Base-by-base conservation (phyloP, 1,139 yeast genomes). In the Nakaseomyces nivariensis region DNA sequence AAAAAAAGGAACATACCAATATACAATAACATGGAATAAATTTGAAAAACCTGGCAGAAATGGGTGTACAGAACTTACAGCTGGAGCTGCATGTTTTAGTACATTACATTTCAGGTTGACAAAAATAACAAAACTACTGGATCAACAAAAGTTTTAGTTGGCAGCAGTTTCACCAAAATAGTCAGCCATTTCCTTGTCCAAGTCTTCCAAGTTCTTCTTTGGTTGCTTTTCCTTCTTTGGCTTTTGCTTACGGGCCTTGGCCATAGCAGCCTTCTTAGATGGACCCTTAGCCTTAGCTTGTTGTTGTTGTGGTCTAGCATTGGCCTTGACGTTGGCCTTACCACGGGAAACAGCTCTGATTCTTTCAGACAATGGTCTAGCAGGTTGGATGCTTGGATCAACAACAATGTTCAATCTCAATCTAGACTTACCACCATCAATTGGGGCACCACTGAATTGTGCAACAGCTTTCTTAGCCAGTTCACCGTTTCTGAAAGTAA, bases 161-260 rank as follows among this genome's bases (percentile, higher is more conserved):
- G 41, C 22, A 37, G 33, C 49, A 51, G 58, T 61, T 45, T 67
- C 67, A 54, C 69, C 71, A 58, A 85, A 84, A 71, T 85, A 85
- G 64, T 84, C 97, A 56, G 88, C 83, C 96, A 89, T 89, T 73
- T 85, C 95, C 67, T 85, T 89, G 69, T 92, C 98, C 63, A 90
- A 78, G 69, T 87, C 86, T 67, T 87, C 97, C 54, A 90, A 79
- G 46, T 92, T 79, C 73, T 86, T 87, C 77, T 83, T 82, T 57
- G 79, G 77, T 52, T 73, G 69, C 61, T 63, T 69, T 53, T 63
- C 70, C 56, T 61, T 58, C 34, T 41, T 41, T 41, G 44, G 44
- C 58, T 67, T 70, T 57, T 68, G 70, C 53, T 64, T 68, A 54
- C 61, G 64, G 55, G 63, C 68, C 56, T 66, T 64, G 50, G 64